These are phyloP conservation scores for Orychophragmus violaceus DNA, from an alignment of 345 rosid species.

Conservation along the genomic window DNA sequence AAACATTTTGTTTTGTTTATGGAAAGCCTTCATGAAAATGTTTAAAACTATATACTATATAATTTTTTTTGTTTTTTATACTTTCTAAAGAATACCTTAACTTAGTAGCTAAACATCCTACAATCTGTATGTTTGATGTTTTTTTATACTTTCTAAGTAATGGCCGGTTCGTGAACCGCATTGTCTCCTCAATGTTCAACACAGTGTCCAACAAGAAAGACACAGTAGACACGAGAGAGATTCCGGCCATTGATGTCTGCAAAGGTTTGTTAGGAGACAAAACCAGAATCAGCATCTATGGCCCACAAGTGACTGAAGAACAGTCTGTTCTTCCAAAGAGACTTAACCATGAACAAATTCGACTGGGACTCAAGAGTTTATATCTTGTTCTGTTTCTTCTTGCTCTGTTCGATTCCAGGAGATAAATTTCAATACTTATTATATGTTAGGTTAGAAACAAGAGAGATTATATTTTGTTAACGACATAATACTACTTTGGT, in stretches of 20 bases:
- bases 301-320: constrained; percentile 71
- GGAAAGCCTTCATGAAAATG: no score
- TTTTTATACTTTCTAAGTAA: no score
- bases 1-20: no score
- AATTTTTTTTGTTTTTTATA: no score
- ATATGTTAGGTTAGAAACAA: neutral
- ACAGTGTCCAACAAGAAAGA: no score
- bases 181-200: no score
- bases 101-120: no score
- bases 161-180: no score
- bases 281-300: constrained; percentile 66
- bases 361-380: neutral
- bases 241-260: constrained; percentile 85
- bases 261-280: constrained; percentile 79
- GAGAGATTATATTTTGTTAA: neutral
- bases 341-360: constrained; percentile 2
- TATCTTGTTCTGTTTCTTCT: neutral
- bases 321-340: constrained; percentile 58
- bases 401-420: neutral
- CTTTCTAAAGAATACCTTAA: no score
- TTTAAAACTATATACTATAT: no score
- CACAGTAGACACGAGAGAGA: constrained; percentile 78
- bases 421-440: neutral
- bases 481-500: neutral
- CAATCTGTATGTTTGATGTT: no score